A percentile compares a stretch with the other conserved stretches of the same genome.
Conservation (phyloP, 305 asterid species). For the Lippia alba region DNA sequence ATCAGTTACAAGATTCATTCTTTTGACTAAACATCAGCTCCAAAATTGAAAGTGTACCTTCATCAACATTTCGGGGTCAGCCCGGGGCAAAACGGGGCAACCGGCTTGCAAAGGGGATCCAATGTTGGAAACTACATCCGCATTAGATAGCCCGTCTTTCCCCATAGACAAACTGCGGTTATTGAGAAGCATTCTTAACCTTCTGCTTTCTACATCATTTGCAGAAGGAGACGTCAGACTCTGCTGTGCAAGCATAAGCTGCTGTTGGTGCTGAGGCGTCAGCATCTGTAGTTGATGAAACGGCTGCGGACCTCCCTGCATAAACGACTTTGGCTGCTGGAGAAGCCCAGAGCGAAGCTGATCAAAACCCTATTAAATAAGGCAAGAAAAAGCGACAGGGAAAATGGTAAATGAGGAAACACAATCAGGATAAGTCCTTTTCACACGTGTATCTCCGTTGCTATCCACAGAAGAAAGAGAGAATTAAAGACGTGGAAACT, state of each 20-base stretch:
- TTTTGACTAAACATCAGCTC: neutral
- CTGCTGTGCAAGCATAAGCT: constrained; percentile 94
- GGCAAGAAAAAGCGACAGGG: constrained; percentile 17
- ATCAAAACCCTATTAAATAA: constrained; percentile 71
- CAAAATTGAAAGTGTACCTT: constrained; percentile 56
- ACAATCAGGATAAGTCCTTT: neutral
- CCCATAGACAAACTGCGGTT: constrained; percentile 87
- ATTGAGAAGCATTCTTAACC: constrained; percentile 88
- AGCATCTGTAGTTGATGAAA: constrained; percentile 92
- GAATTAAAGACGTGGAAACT: constrained; percentile 20
- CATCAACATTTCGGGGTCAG: constrained; percentile 81
- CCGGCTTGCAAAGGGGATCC: constrained; percentile 91
- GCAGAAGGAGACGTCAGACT: constrained; percentile 88
- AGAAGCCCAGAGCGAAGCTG: constrained; percentile 93
- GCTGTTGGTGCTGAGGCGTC: constrained; percentile 97
- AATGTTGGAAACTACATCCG: constrained; percentile 80
- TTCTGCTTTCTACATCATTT: constrained; percentile 80
- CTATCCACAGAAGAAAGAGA: neutral
- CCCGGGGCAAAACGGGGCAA: constrained; percentile 75
- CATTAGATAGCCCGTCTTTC: constrained; percentile 83
- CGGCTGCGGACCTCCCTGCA: constrained; percentile 96
- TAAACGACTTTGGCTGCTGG: constrained; percentile 92
- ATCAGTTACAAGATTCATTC: constrained; percentile 8
- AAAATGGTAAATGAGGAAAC: constrained; percentile 9
- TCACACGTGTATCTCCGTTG: neutral